phyloP scores from a whole-genome alignment of 1,139 yeast species.

The Suhomyces maxii region DNA sequence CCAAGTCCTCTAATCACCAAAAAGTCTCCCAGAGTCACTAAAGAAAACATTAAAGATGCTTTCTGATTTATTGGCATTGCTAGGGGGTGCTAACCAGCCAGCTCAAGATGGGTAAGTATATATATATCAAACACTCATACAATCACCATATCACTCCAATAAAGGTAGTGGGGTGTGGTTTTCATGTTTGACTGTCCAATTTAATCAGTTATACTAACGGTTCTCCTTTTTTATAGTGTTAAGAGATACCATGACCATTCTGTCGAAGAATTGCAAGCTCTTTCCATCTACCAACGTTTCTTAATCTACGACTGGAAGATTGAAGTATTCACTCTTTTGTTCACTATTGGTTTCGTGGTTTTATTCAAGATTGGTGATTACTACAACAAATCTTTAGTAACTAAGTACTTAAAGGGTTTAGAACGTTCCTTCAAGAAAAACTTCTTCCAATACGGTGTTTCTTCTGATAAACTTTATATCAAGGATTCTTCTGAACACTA shows the following conservation, averaged over 20 bases:
- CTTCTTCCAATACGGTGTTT: slow-evolving; percentile 80
- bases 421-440: slow-evolving; percentile 55
- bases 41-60: too few relatives aligned
- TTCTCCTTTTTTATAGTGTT: slow-evolving; percentile 2
- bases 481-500: slow-evolving; percentile 72
- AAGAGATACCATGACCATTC: slow-evolving; percentile 40
- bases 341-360: slow-evolving; percentile 46
- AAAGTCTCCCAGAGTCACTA: too few relatives aligned
- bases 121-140: too few relatives aligned
- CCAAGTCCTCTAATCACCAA: slow-evolving; percentile 1
- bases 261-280: slow-evolving; percentile 49
- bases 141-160: background rate
- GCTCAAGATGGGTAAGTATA: slow-evolving; percentile 7
- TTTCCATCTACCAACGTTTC: slow-evolving; percentile 55
- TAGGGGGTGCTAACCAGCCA: slow-evolving; percentile 1
- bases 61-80: slow-evolving; percentile 1
- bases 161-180: background rate
- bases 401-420: slow-evolving; percentile 46
- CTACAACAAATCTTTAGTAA: slow-evolving; percentile 58
- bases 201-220: background rate
- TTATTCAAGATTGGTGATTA: slow-evolving; percentile 59
- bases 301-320: slow-evolving; percentile 68
- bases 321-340: slow-evolving; percentile 58
- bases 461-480: slow-evolving; percentile 48
- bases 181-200: too few relatives aligned